Evolutionary conservation across 2,329 filamentous ascomycete genomes (phyloP).

Genomic region (Neobulgaria alba): DNA sequence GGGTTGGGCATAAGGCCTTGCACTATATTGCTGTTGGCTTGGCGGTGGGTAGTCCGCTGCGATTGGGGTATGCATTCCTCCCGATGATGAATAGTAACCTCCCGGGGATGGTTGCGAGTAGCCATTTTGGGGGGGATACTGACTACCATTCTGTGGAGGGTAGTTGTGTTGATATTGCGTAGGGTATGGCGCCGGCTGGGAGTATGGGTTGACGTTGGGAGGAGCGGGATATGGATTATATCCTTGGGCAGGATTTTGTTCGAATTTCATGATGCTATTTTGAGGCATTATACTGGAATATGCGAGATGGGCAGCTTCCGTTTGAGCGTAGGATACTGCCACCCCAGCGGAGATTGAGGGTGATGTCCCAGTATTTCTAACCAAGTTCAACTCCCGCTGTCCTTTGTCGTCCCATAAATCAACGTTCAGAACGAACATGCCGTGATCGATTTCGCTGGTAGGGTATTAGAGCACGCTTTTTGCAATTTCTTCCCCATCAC

Average conservation of each 20-base stretch:
- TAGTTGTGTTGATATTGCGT: conserved; percentile 21
- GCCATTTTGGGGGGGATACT: conserved; percentile 28
- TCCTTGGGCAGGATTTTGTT: conserved; percentile 8
- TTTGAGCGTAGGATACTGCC: conserved; percentile 60
- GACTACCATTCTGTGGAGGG: conserved; percentile 11
- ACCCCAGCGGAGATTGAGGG: conserved; percentile 78
- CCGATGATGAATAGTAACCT: conserved; percentile 9
- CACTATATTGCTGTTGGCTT: conserved; percentile 4
- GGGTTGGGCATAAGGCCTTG: conserved; percentile 2
- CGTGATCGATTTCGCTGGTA: conserved; percentile 56
- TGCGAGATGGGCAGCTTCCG: conserved; percentile 29
- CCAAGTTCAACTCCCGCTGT: conserved; percentile 56
- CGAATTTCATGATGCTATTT: conserved; percentile 11
- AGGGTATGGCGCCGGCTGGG: conserved; percentile 12
- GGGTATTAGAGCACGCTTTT: conserved; percentile 8
- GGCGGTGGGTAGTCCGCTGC: conserved; percentile 11
- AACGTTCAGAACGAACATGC: conserved; percentile 60
- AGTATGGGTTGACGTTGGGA: conserved; percentile 22
- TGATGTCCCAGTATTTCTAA: conserved; percentile 54
- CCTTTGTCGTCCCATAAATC: conserved; percentile 59
- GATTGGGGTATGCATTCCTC: conserved; percentile 8
- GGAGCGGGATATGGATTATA: conserved; percentile 23
- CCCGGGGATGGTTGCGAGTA: conserved; percentile 32
- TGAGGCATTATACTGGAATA: conserved; percentile 22
- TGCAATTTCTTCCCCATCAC: conserved; percentile 23